phyloP scores from a whole-genome alignment of 768 basidiomycete species.

The Neoboletus brunneissimus region DNA sequence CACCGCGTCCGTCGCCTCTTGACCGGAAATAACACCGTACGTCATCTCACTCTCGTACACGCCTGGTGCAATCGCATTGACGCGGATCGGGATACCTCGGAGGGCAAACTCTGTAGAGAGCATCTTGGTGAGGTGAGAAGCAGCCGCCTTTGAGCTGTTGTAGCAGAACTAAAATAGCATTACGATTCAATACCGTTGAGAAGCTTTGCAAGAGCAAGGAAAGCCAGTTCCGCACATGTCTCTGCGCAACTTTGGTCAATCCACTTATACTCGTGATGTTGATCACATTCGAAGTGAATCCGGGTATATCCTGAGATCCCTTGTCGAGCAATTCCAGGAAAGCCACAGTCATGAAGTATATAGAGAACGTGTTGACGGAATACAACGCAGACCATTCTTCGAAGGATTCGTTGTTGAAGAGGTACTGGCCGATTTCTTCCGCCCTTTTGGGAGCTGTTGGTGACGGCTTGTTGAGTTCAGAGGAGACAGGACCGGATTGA shows the following conservation, averaged over 20 bases:
- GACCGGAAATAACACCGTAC: slow-evolving; percentile 42
- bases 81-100: slow-evolving; percentile 64
- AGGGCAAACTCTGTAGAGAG: slow-evolving; percentile 73
- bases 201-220: background rate
- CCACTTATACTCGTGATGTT: slow-evolving; percentile 82
- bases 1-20: slow-evolving; percentile 48
- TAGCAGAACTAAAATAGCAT: slow-evolving; percentile 60
- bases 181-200: background rate
- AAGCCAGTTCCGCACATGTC: slow-evolving; percentile 56
- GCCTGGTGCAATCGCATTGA: slow-evolving; percentile 74
- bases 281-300: slow-evolving; percentile 64
- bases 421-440: slow-evolving; percentile 61
- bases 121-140: slow-evolving; percentile 73
- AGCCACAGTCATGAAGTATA: slow-evolving; percentile 73
- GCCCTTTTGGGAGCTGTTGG: slow-evolving; percentile 61
- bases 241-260: slow-evolving; percentile 63
- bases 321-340: slow-evolving; percentile 75
- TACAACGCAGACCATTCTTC: slow-evolving; percentile 64
- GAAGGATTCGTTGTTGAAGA: slow-evolving; percentile 67
- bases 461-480: slow-evolving; percentile 53
- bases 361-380: slow-evolving; percentile 67
- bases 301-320: slow-evolving; percentile 57
- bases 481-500: slow-evolving; percentile 61
- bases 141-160: slow-evolving; percentile 78
- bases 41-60: slow-evolving; percentile 80